A percentile compares a stretch with the other conserved stretches of the same genome.
Conservation (phyloP, 345 rosid genomes). For the Citrus sp. region DNA sequence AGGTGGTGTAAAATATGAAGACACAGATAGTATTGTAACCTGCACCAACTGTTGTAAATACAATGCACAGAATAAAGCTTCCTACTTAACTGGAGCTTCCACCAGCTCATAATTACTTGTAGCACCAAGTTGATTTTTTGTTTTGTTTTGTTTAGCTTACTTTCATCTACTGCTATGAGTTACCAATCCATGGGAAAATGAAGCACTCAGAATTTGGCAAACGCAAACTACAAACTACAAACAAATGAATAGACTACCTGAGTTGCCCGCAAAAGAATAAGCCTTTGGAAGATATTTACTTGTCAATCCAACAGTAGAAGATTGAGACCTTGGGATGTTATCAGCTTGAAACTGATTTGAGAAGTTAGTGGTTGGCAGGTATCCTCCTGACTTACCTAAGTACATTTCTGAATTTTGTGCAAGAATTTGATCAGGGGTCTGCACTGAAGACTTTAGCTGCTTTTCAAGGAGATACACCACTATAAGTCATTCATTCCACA, state of each 20-base stretch:
- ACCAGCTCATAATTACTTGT: background rate
- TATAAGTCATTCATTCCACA: slow-evolving; percentile 2
- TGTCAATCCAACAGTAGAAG: slow-evolving; percentile 28
- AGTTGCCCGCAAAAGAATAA: slow-evolving; percentile 36
- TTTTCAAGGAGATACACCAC: slow-evolving; percentile 6
- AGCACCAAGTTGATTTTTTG: background rate
- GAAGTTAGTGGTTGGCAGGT: slow-evolving; percentile 20
- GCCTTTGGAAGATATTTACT: slow-evolving; percentile 32
- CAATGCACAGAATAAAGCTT: background rate
- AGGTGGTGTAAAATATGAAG: background rate
- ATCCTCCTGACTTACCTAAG: slow-evolving; percentile 25
- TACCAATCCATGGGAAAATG: background rate
- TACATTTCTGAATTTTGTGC: slow-evolving; percentile 31
- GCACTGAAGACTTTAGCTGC: slow-evolving; percentile 25
- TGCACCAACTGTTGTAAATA: background rate
- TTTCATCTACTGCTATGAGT: background rate
- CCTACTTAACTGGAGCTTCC: background rate
- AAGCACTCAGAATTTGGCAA: background rate
- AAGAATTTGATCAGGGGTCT: slow-evolving; percentile 26
- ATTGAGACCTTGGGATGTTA: slow-evolving; percentile 25
- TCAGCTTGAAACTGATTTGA: slow-evolving; percentile 36
- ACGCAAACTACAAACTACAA: slow-evolving; percentile 8
- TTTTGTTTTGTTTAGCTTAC: background rate
- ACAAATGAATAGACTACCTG: slow-evolving; percentile 31
- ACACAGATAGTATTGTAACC: background rate